A percentile compares a stretch with the other conserved stretches of the same genome.
These are phyloP conservation scores for Dryadomyces quercivorus DNA, from an alignment of 2,329 filamentous ascomycete species.

Conservation along the genomic window DNA sequence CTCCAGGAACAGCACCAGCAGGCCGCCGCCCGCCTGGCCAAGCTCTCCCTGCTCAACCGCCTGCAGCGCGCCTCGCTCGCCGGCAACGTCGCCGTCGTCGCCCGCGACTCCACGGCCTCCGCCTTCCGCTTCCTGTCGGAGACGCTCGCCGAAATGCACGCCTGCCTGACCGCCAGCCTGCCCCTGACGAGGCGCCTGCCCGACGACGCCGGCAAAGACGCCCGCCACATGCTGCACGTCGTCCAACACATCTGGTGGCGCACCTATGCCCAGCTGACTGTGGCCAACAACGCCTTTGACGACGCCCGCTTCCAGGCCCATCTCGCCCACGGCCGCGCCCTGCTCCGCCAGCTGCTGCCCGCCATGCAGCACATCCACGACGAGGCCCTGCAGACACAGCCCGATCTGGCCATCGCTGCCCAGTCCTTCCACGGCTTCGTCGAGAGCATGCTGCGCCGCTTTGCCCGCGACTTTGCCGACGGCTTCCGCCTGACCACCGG, in stretches of 20 bases:
- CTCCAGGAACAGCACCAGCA: slow-evolving; percentile 29
- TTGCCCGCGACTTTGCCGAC: slow-evolving; percentile 49
- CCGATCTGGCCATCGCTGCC: not conserved
- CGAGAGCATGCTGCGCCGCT: slow-evolving; percentile 23
- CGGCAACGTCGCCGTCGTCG: slow-evolving; percentile 39
- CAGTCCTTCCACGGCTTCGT: slow-evolving; percentile 22
- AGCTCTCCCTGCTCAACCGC: slow-evolving; percentile 43
- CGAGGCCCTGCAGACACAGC: too few relatives aligned
- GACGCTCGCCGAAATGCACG: not conserved
- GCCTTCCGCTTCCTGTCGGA: slow-evolving; percentile 37
- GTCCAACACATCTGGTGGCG: slow-evolving; percentile 43
- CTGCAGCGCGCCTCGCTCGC: slow-evolving; percentile 48
- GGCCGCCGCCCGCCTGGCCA: slow-evolving; percentile 26
- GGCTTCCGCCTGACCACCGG: slow-evolving; percentile 65
- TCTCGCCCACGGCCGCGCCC: slow-evolving; percentile 35
- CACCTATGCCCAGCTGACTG: slow-evolving; percentile 33
- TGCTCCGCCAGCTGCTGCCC: slow-evolving; percentile 20
- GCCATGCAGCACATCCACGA: not conserved
- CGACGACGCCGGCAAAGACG: slow-evolving; percentile 3
- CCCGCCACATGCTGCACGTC: slow-evolving; percentile 19
- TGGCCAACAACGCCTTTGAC: slow-evolving; percentile 33
- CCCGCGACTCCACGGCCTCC: slow-evolving; percentile 48
- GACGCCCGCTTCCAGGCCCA: slow-evolving; percentile 55
- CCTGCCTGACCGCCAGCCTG: not conserved
- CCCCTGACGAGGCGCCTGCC: not conserved